Percentiles rank a stretch among this genome's conserved stretches.
phyloP scores from a whole-genome alignment of 345 rosid species.

The Camelina sativa region DNA sequence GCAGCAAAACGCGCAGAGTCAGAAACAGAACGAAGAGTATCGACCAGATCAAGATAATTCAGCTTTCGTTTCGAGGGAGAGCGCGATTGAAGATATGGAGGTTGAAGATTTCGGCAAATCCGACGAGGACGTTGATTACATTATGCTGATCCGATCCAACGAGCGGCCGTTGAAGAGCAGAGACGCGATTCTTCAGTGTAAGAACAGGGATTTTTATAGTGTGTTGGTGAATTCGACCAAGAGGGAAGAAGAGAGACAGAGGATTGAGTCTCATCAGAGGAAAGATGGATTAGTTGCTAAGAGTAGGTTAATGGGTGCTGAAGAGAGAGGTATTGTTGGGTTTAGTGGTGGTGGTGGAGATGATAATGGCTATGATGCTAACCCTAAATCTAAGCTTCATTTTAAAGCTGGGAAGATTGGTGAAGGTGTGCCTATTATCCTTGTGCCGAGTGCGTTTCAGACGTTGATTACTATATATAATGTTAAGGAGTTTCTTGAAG shows the following conservation, averaged over 20 bases:
- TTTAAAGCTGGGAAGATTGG: slow-evolving; percentile 81
- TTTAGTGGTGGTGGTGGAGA: slow-evolving; percentile 65
- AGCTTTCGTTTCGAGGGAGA: slow-evolving; percentile 34
- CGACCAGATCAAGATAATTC: slow-evolving; percentile 51
- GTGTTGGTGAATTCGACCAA: slow-evolving; percentile 76
- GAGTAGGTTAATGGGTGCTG: slow-evolving; percentile 80
- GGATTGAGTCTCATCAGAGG: slow-evolving; percentile 88
- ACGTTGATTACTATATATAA: slow-evolving; percentile 88
- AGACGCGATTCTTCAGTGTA: slow-evolving; percentile 69
- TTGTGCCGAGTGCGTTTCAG: slow-evolving; percentile 94
- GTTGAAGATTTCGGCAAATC: slow-evolving; percentile 41
- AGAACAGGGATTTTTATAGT: slow-evolving; percentile 74
- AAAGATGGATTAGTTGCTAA: slow-evolving; percentile 96
- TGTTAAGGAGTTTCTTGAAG: slow-evolving; percentile 93
- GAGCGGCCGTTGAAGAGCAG: slow-evolving; percentile 88
- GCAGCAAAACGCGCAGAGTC: slow-evolving; percentile 44
- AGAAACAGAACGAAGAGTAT: slow-evolving; percentile 48
- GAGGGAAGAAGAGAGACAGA: slow-evolving; percentile 88
- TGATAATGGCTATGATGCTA: slow-evolving; percentile 61
- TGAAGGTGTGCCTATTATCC: slow-evolving; percentile 91
- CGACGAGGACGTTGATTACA: slow-evolving; percentile 42
- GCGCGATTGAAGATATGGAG: slow-evolving; percentile 26
- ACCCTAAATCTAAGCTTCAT: slow-evolving; percentile 64
- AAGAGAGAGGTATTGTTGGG: slow-evolving; percentile 76
- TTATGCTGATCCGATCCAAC: slow-evolving; percentile 53